phyloP scores from a whole-genome alignment of 768 basidiomycete species.

The Lactifluus hygrophoroides region DNA sequence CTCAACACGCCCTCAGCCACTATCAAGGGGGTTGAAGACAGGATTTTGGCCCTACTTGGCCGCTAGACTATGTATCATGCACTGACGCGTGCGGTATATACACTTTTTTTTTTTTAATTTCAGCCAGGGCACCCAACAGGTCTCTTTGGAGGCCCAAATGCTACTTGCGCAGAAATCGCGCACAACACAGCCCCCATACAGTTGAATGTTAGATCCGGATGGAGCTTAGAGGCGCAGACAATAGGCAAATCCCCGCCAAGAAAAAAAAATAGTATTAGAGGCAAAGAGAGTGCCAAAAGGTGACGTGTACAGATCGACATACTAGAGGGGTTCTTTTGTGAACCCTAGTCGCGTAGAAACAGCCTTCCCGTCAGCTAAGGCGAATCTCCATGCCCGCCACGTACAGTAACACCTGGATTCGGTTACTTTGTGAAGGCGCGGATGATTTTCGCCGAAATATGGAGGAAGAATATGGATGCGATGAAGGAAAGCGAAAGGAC shows the following conservation, averaged over 20 bases:
- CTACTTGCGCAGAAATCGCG: slow-evolving; percentile 1
- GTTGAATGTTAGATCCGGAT: background rate
- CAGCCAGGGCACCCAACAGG: background rate
- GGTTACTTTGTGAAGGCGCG: slow-evolving; percentile 56
- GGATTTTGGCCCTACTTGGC: slow-evolving; percentile 39
- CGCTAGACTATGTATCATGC: background rate
- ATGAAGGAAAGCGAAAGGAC: slow-evolving; percentile 95
- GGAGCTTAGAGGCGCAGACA: background rate
- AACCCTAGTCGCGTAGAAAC: background rate
- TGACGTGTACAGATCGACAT: slow-evolving; percentile 6
- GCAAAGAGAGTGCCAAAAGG: background rate
- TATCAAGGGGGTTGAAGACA: slow-evolving; percentile 53
- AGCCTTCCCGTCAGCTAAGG: background rate
- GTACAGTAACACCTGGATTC: background rate
- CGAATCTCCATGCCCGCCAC: background rate
- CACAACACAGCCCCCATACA: background rate
- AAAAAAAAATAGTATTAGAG: background rate
- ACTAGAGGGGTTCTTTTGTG: background rate
- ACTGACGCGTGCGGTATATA: background rate
- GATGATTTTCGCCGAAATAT: slow-evolving; percentile 93
- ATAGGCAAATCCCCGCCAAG: background rate
- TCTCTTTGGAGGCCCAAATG: slow-evolving; percentile 8
- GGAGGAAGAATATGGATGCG: slow-evolving; percentile 97
- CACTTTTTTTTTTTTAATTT: background rate
- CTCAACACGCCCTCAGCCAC: slow-evolving; percentile 55